Percentiles rank a stretch among this genome's conserved stretches.
These are phyloP conservation scores for Mortierella sp. DNA, from an alignment of 371 early-diverging fungal genomes.

Conservation along the genomic window DNA sequence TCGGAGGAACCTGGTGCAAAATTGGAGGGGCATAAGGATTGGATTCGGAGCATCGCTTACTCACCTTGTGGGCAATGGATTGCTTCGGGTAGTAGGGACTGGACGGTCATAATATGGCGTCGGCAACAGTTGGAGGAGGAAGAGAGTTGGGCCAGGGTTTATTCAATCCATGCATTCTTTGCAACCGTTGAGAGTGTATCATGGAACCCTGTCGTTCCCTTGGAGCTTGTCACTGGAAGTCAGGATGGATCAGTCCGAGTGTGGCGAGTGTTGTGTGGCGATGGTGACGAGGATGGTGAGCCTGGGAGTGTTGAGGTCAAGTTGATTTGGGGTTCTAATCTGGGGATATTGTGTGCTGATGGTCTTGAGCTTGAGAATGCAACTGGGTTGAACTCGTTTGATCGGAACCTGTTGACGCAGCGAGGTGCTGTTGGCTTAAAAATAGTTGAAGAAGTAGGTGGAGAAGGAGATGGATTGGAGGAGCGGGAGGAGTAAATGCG, in stretches of 20 bases:
- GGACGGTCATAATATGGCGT: background rate
- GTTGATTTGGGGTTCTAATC: background rate
- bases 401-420: background rate
- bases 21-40: background rate
- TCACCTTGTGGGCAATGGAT: background rate
- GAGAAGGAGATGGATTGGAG: too few species aligned
- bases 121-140: background rate
- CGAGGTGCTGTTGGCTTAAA: background rate
- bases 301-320: background rate
- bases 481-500: too few species aligned
- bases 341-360: background rate
- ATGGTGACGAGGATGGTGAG: background rate
- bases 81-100: background rate
- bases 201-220: background rate
- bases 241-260: background rate
- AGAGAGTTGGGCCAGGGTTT: background rate
- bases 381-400: background rate
- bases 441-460: background rate
- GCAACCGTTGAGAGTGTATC: fast-evolving
- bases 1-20: background rate
- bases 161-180: background rate
- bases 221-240: background rate
- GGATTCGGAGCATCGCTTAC: background rate
- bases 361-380: background rate
- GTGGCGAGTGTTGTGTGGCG: background rate